Percentiles rank a stretch among this genome's conserved stretches.
These are phyloP conservation scores for Aurifilum marmelostoma DNA, from an alignment of 2,329 filamentous ascomycete species.

Conservation along the genomic window DNA sequence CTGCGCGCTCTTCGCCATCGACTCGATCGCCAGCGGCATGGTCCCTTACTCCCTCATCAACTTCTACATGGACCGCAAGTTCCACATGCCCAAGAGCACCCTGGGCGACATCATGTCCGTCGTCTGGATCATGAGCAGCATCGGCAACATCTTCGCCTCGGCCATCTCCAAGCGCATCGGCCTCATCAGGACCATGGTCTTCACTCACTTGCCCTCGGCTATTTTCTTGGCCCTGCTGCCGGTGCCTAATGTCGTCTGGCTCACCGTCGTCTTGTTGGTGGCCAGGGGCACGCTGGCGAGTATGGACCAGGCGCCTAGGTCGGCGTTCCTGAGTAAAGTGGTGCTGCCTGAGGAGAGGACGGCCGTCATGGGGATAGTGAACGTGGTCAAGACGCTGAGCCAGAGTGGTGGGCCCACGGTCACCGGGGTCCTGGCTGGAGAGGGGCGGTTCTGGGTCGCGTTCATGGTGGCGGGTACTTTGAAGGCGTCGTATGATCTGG, in stretches of 20 bases:
- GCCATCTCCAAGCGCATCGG: conserved; percentile 59
- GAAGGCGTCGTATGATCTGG: conserved; percentile 64
- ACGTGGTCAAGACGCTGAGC: conserved; percentile 68
- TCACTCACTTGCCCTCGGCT: conserved; percentile 72
- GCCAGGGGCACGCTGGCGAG: conserved; percentile 64
- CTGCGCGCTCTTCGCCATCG: conserved; percentile 68
- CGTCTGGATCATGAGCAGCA: conserved; percentile 54
- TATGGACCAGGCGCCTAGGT: conserved; percentile 73
- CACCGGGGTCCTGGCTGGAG: conserved; percentile 64
- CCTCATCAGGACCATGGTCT: conserved; percentile 76
- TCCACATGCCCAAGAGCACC: conserved; percentile 48
- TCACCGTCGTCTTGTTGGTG: conserved; percentile 62
- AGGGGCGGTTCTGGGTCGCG: conserved; percentile 61
- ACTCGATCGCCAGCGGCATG: conserved; percentile 72
- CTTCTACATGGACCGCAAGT: conserved; percentile 29
- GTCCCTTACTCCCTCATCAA: conserved; percentile 48
- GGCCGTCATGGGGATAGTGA: conserved; percentile 71
- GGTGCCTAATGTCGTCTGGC: conserved; percentile 53
- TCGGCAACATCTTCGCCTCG: conserved; percentile 56
- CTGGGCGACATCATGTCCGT: conserved; percentile 60
- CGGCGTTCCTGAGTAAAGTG: conserved; percentile 69
- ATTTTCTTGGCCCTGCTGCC: conserved; percentile 67
- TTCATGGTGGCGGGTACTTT: conserved; percentile 66
- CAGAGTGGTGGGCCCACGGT: conserved; percentile 65
- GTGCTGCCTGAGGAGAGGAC: conserved; percentile 69